A percentile compares a stretch with the other conserved stretches of the same genome.
These are phyloP conservation scores for Ophiostoma ulmi DNA, from an alignment of 2,329 filamentous ascomycete genomes.

Conservation along the genomic window DNA sequence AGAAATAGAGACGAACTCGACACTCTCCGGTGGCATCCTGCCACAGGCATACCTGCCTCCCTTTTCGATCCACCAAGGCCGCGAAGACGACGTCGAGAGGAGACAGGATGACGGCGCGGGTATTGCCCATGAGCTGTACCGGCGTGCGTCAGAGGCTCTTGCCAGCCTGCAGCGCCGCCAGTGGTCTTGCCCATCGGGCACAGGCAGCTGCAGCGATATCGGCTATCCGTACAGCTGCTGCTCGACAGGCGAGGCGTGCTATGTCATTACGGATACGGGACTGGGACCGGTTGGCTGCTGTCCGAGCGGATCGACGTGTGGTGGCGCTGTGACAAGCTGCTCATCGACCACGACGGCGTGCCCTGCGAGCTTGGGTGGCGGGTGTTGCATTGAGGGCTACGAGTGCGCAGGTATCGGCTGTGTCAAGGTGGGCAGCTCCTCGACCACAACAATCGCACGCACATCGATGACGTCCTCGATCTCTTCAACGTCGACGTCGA, in stretches of 20 bases:
- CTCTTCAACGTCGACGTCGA: slow-evolving; percentile 39
- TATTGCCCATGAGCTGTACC: slow-evolving; percentile 34
- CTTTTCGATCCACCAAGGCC: slow-evolving; percentile 45
- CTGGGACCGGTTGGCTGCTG: slow-evolving; percentile 72
- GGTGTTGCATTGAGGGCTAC: slow-evolving; percentile 70
- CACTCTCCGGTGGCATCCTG: slow-evolving; percentile 22
- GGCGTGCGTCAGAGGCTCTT: slow-evolving; percentile 45
- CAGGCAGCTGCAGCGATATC: slow-evolving; percentile 58
- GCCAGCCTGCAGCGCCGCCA: slow-evolving; percentile 51
- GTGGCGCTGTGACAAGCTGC: slow-evolving; percentile 59
- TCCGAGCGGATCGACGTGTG: slow-evolving; percentile 58
- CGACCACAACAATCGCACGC: slow-evolving; percentile 27
- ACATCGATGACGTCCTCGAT: slow-evolving; percentile 40
- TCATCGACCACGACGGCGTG: slow-evolving; percentile 59
- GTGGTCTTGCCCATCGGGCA: slow-evolving; percentile 62
- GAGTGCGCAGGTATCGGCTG: slow-evolving; percentile 66
- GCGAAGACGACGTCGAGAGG: slow-evolving; percentile 24
- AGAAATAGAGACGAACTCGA: slow-evolving; percentile 33
- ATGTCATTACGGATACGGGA: slow-evolving; percentile 56
- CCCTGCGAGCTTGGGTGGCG: slow-evolving; percentile 60
- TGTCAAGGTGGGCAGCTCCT: slow-evolving; percentile 35
- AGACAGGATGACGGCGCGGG: slow-evolving; percentile 21
- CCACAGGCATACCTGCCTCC: slow-evolving; percentile 42
- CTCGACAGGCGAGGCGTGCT: slow-evolving; percentile 59
- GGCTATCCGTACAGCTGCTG: slow-evolving; percentile 70